Evolutionary conservation across 106 monocot genomes (phyloP).

Genomic region (Platanthera zijinensis): DNA sequence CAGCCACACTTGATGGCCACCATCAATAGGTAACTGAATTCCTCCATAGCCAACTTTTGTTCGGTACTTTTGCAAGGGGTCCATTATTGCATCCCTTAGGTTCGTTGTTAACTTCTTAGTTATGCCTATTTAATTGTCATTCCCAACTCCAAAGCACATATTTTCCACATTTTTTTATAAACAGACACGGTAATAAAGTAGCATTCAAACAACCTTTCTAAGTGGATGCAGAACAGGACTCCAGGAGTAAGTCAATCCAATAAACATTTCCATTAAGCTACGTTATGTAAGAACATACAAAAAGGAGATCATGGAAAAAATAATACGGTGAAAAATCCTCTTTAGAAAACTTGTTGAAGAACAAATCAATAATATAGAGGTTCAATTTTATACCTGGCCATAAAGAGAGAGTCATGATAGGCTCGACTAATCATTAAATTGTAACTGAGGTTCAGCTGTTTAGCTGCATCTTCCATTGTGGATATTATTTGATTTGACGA

Average conservation of each 20-base stretch:
- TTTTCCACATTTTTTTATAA: background rate
- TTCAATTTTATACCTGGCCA: slow-evolving; percentile 65
- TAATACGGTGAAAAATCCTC: background rate
- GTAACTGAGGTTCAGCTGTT: slow-evolving; percentile 57
- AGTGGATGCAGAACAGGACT: background rate
- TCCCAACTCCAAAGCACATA: background rate
- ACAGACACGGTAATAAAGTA: background rate
- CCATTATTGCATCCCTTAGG: background rate
- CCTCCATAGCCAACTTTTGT: background rate
- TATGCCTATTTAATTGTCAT: background rate
- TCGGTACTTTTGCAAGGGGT: background rate
- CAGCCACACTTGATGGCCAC: no score
- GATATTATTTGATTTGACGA: slow-evolving; percentile 48
- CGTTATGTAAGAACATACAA: background rate
- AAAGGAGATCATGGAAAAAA: background rate
- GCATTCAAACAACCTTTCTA: background rate
- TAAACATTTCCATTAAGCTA: background rate
- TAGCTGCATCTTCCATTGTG: slow-evolving; percentile 51
- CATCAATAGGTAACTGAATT: background rate
- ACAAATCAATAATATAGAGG: background rate
- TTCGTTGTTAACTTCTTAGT: background rate
- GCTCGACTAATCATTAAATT: slow-evolving; percentile 96
- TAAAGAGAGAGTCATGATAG: slow-evolving; percentile 97
- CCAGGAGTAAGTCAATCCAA: background rate
- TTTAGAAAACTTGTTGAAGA: background rate